Evolutionary conservation across 805 yeast genomes (phyloP).

Genomic region (Kodamaea restingae): DNA sequence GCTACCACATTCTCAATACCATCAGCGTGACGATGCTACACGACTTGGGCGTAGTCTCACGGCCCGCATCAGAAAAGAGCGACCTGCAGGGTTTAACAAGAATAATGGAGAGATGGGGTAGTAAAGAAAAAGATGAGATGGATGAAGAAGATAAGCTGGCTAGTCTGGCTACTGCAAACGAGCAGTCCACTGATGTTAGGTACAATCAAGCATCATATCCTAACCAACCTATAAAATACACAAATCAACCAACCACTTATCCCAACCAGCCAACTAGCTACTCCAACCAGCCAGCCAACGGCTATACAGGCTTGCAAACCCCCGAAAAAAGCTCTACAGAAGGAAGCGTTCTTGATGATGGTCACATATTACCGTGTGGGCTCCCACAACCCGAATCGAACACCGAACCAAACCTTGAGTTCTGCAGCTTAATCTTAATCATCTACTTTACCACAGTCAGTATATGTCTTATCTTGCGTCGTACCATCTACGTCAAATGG

Average conservation of each 20-base stretch:
- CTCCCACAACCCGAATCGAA: neutral
- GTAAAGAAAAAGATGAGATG: neutral
- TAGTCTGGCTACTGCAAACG: no score
- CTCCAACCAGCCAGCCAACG: no score
- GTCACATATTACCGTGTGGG: neutral
- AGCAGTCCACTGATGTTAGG: no score
- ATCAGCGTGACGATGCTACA: slow-evolving; percentile 65
- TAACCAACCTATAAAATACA: no score
- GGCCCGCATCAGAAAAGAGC: slow-evolving; percentile 1
- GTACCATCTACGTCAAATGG: slow-evolving; percentile 63
- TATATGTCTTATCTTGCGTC: slow-evolving; percentile 59
- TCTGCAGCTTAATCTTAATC: slow-evolving; percentile 49
- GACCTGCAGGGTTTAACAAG: slow-evolving; percentile 1
- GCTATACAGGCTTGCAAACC: slow-evolving; percentile 1
- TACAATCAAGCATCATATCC: no score
- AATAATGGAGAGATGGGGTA: neutral
- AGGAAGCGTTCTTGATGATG: neutral
- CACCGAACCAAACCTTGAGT: slow-evolving; percentile 32
- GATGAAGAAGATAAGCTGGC: neutral
- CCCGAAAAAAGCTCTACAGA: neutral
- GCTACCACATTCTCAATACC: slow-evolving; percentile 65
- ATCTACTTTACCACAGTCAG: slow-evolving; percentile 62
- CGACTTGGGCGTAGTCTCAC: slow-evolving; percentile 61
- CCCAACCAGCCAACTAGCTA: no score
- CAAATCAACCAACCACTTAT: no score